Base-by-base conservation (phyloP, 768 basidiomycete genomes). In the Phanerochaete carnosa region DNA sequence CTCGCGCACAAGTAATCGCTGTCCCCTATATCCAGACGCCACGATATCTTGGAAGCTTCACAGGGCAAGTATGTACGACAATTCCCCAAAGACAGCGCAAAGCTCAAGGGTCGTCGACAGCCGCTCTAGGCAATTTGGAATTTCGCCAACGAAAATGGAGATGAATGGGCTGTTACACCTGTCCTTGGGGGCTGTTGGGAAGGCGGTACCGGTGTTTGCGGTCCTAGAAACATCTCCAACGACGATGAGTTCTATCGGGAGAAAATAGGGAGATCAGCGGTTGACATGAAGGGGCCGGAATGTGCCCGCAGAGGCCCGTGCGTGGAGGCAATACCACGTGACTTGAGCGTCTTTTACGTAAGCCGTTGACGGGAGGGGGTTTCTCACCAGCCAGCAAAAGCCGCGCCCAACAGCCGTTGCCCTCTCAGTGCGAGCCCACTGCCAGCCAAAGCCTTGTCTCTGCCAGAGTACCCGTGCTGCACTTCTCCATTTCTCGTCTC, bases 361-460 rank as follows among this genome's bases (percentile, higher is more conserved):
- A 32, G 28, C 22, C 15, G 39, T 43, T 43, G 39, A 43, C 39
- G 39, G 39, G 39, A 19, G 11, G 9, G 55, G 7, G 56, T 23
- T 55, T 57, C 43, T 57, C 29, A 46, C 30, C 47, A 50, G 39
- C 39, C 39, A 43, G 60, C 60, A 61, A 61, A 61, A 61, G 60
- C 51, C 60, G 60, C 60, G 60, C 51, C 60, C 45, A 33, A 23
- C 26, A 45, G 61, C 15, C 35, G 33, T 47, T 13, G 55, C 55
- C 50, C 57, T 47, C 45, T 49, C 59, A 60, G 50, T 23, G 35
- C 45, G 51, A 57, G 61, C 61, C 45, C 51, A 45, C 45, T 52
- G 46, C 55, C 61, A 57, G 55, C 49, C 61, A 62, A 57, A 57
- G 61, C 61, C 45, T 37, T 51, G 37, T 33, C 55, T 35, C 52